Percentiles rank a stretch among this genome's conserved stretches.
phyloP scores from a whole-genome alignment of 1,284 basidiomycete species.

The Stereum hirsutum region DNA sequence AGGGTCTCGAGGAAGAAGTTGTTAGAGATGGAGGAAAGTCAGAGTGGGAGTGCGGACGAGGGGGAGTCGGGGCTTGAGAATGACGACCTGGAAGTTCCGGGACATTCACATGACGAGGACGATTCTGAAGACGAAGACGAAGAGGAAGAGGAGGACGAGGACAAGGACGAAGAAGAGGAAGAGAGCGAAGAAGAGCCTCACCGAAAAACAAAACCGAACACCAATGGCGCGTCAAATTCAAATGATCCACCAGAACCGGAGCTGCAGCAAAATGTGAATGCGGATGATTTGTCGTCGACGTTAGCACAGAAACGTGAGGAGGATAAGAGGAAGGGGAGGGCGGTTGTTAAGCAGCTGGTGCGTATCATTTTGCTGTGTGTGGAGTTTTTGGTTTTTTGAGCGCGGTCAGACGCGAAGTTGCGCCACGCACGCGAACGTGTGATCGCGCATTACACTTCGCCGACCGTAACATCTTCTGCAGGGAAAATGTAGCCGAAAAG shows the following conservation, averaged over 20 bases:
- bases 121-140: slow-evolving; percentile 21
- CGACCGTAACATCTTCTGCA: not conserved
- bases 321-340: slow-evolving; percentile 70
- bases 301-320: slow-evolving; percentile 53
- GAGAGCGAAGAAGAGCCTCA: slow-evolving; percentile 11
- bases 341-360: slow-evolving; percentile 77
- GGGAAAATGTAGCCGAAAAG: too few species aligned
- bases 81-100: too few species aligned
- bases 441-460: too few species aligned
- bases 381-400: too few species aligned
- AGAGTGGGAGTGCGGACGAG: slow-evolving; percentile 12
- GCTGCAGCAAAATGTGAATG: too few species aligned
- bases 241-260: slow-evolving; percentile 18
- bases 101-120: slow-evolving; percentile 10
- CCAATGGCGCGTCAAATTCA: slow-evolving; percentile 6
- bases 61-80: slow-evolving; percentile 16
- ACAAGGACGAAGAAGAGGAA: slow-evolving; percentile 6
- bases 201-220: too few species aligned
- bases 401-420: too few species aligned
- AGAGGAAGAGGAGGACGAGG: slow-evolving; percentile 22
- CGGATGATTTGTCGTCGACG: slow-evolving; percentile 41
- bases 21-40: slow-evolving; percentile 23
- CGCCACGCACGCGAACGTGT: too few species aligned
- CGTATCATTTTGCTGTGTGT: slow-evolving; percentile 21
- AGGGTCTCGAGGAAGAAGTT: slow-evolving; percentile 56